These are phyloP conservation scores for Aspergillus sp. DNA, from an alignment of 2,329 filamentous ascomycete species.

Conservation along the genomic window DNA sequence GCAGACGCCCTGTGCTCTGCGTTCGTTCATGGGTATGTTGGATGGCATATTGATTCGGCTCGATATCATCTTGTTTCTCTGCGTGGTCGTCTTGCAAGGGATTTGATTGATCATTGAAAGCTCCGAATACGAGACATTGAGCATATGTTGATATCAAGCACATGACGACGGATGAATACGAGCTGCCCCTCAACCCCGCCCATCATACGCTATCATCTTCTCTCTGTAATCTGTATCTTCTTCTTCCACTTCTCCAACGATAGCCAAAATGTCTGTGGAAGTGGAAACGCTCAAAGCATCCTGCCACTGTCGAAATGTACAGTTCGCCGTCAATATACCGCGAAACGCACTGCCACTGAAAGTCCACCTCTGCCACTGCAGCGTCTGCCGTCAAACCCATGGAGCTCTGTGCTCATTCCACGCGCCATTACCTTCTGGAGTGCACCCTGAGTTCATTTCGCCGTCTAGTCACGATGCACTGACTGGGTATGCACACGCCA, in stretches of 20 bases:
- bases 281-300: constrained; percentile 18
- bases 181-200: neutral
- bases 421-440: constrained; percentile 16
- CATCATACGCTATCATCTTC: neutral
- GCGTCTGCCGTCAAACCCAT: constrained; percentile 41
- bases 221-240: neutral
- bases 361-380: constrained; percentile 46
- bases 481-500: constrained; percentile 31
- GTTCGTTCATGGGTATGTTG: neutral
- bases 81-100: neutral
- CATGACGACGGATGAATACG: neutral
- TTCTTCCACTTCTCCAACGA: neutral
- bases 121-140: neutral
- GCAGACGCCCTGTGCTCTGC: neutral
- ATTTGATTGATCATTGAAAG: neutral
- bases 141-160: neutral
- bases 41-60: neutral
- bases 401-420: constrained; percentile 34
- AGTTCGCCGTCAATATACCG: constrained; percentile 37
- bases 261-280: neutral
- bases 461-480: constrained; percentile 19
- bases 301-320: constrained; percentile 24
- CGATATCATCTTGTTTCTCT: neutral
- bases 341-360: constrained; percentile 35
- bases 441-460: constrained; percentile 22